Conservation (phyloP, 495 filamentous ascomycete genomes). For the Aspergillus carlsbadensis region DNA sequence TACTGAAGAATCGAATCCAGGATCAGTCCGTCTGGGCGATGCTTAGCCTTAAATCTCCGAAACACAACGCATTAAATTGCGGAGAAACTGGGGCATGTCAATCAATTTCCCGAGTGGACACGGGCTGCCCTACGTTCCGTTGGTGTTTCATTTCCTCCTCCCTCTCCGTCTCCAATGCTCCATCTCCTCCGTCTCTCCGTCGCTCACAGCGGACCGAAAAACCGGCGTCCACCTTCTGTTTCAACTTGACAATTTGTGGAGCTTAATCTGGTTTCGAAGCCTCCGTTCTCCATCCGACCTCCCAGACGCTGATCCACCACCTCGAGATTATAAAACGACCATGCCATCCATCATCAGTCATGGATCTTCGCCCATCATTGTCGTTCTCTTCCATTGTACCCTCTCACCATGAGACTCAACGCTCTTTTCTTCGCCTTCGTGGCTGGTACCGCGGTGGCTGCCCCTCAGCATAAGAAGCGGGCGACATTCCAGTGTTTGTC, state of each 20-base stretch:
- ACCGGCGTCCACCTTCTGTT: background rate
- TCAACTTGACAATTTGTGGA: background rate
- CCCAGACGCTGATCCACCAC: background rate
- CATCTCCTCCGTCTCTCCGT: too few species aligned
- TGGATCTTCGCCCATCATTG: background rate
- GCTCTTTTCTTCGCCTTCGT: slow-evolving; percentile 25
- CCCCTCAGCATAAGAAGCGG: slow-evolving; percentile 19
- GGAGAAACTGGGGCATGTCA: background rate
- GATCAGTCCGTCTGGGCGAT: too few species aligned
- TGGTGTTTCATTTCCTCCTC: slow-evolving; percentile 2
- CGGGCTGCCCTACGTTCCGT: background rate
- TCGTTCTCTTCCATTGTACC: background rate
- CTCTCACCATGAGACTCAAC: slow-evolving; percentile 29
- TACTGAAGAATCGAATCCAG: too few species aligned
- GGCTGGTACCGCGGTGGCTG: slow-evolving; percentile 27
- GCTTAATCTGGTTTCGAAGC: background rate
- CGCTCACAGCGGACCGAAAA: background rate
- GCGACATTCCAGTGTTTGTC: background rate
- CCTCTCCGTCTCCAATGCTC: too few species aligned
- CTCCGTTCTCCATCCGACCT: background rate
- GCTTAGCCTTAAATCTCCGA: too few species aligned
- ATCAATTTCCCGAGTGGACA: slow-evolving; percentile 6
- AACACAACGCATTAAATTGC: too few species aligned
- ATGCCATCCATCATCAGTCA: background rate
- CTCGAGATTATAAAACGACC: background rate